Percentiles rank a stretch among this genome's conserved stretches.
These are phyloP conservation scores for Biancaea sappan DNA, from an alignment of 306 rosid genomes.

Conservation along the genomic window DNA sequence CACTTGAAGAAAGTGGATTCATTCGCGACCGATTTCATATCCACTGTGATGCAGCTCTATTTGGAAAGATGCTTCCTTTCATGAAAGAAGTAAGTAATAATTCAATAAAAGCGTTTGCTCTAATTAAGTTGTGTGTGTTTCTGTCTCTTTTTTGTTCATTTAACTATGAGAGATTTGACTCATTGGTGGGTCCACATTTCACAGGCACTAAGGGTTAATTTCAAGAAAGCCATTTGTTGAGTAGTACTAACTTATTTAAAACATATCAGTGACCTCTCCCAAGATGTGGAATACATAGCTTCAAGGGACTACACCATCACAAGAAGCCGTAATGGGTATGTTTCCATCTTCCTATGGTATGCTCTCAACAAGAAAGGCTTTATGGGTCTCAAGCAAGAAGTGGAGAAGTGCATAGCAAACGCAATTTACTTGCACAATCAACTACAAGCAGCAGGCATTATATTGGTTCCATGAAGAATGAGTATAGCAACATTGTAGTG, in stretches of 20 bases:
- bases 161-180: background rate
- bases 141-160: background rate
- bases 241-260: constrained; percentile 43
- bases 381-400: too few species aligned
- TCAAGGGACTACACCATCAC: constrained; percentile 78
- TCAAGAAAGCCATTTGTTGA: constrained; percentile 9
- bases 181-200: background rate
- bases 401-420: too few species aligned
- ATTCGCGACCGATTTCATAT: constrained; percentile 62
- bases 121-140: too few species aligned
- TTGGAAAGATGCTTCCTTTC: constrained; percentile 77
- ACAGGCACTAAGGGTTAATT: constrained; percentile 24
- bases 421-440: too few species aligned
- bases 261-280: constrained; percentile 55
- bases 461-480: too few species aligned
- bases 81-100: constrained; percentile 42
- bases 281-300: constrained; percentile 65
- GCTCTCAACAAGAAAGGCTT: constrained; percentile 63
- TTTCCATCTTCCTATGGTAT: constrained; percentile 76
- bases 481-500: too few species aligned
- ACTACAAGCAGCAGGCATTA: too few species aligned
- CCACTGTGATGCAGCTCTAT: constrained; percentile 73
- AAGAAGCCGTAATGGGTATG: constrained; percentile 75
- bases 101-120: background rate
- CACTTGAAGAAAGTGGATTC: constrained; percentile 60